A percentile compares a stretch with the other conserved stretches of the same genome.
Evolutionary conservation across 179 eudicot species (phyloP).

Genomic region (Corrigiola litoralis): DNA sequence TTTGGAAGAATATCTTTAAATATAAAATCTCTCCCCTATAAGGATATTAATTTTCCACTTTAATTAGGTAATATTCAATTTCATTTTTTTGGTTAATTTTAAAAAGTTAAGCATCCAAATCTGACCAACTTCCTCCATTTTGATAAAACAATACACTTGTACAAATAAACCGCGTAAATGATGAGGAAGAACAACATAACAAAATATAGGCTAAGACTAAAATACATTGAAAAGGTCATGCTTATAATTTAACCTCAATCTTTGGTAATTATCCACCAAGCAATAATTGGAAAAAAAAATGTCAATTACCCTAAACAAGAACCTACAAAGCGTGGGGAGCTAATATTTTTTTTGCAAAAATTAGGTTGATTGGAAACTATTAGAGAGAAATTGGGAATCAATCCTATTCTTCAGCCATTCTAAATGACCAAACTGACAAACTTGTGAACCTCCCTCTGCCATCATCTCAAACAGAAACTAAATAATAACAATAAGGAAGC

Average conservation of each 20-base stretch:
- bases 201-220: neutral
- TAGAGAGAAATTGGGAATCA: neutral
- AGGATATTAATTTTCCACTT: neutral
- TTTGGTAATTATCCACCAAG: neutral
- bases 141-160: neutral
- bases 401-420: slow-evolving; percentile 31
- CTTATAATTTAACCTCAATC: neutral
- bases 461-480: no score
- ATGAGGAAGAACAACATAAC: slow-evolving; percentile 3
- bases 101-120: neutral
- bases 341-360: neutral
- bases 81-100: neutral
- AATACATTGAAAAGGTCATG: neutral
- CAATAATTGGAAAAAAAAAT: no score
- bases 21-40: neutral
- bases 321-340: neutral
- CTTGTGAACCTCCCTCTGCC: slow-evolving; percentile 1
- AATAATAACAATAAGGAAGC: no score
- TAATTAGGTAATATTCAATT: neutral
- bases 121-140: neutral
- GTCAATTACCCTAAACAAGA: neutral
- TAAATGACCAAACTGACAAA: slow-evolving; percentile 18
- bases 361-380: neutral
- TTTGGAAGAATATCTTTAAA: neutral
- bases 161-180: slow-evolving; percentile 4